Base-by-base conservation (phyloP, 2,329 filamentous ascomycete genomes). In the Fusarium keratoplasticum region DNA sequence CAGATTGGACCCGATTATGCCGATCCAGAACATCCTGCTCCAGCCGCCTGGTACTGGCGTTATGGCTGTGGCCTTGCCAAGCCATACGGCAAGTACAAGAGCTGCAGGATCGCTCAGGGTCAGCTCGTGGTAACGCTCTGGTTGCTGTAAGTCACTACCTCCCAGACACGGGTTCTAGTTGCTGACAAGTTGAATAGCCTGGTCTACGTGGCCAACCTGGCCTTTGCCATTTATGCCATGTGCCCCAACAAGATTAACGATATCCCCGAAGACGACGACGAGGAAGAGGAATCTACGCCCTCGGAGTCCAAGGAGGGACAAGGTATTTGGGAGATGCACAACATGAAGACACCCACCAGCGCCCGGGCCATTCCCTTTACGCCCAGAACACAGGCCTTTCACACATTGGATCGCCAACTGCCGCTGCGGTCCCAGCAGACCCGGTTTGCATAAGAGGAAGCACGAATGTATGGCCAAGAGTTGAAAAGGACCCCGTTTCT, bases 1-100 rank as follows among this genome's bases (percentile, higher is more conserved):
- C 93, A 95, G 81, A 90, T 92, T 63, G 91, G 92, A 13, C 91
- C 92, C 33, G 94, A 96, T 83, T 89, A 92, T 78, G 89, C 89
- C 73, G 93, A 96, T 81, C 83, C 89, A 7, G 81, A 86, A 50
- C 88, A 91, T 77, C 88, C 88, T 6, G 91, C 91, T 77, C 86
- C 86, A 29, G 87, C 90, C 29, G 88, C 93, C 8, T 96, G 94
- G 94, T 95, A 95, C 81, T 89, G 95, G 76, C 88, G 89, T 63
- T 90, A 93, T 81, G 90, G 89, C 70, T 96, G 94, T 83, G 85
- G 82, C 62, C 86, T 92, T 40, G 91, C 91, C 3, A 85, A 84
- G 62, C 84, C 87, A 6, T 87, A 87, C 69, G 83, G 82, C 59
- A 87, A 88, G 31, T 85, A 88, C 57, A 83, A 87, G 64, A 90